Percentiles rank a stretch among this genome's conserved stretches.
These are phyloP conservation scores for Isatis tinctoria DNA, from an alignment of 345 rosid genomes.

Conservation along the genomic window DNA sequence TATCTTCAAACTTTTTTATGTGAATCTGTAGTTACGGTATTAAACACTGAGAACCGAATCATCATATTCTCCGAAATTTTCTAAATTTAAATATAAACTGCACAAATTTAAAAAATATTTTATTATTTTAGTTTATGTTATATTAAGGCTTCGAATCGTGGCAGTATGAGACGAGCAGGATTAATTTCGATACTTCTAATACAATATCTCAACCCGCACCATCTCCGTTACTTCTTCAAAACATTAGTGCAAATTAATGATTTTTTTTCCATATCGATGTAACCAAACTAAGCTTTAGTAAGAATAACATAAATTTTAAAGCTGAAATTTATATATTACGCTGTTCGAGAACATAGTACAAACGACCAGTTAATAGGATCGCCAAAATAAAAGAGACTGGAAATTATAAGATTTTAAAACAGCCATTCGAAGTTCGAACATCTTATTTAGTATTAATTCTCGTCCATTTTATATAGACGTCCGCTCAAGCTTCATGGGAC, in stretches of 20 bases:
- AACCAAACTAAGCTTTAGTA: background rate
- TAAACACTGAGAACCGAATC: background rate
- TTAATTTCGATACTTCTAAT: background rate
- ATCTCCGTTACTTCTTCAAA: background rate
- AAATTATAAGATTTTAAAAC: background rate
- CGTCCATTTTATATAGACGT: background rate
- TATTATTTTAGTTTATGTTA: background rate
- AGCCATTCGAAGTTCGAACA: background rate
- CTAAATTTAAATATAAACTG: background rate
- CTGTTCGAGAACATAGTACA: background rate
- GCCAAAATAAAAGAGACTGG: background rate
- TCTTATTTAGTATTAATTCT: slow-evolving; percentile 19
- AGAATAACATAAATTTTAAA: background rate
- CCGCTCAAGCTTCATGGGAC: slow-evolving; percentile 14
- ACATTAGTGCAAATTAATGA: background rate
- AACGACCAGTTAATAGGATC: background rate
- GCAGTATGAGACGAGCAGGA: background rate
- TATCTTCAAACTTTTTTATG: no score
- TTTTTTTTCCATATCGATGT: background rate
- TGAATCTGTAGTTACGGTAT: no score
- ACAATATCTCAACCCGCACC: background rate
- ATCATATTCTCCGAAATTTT: background rate
- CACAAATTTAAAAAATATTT: background rate
- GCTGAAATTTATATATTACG: background rate
- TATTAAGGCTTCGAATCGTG: background rate